Conservation (phyloP, 805 yeast species). For the Clavispora fructus region DNA sequence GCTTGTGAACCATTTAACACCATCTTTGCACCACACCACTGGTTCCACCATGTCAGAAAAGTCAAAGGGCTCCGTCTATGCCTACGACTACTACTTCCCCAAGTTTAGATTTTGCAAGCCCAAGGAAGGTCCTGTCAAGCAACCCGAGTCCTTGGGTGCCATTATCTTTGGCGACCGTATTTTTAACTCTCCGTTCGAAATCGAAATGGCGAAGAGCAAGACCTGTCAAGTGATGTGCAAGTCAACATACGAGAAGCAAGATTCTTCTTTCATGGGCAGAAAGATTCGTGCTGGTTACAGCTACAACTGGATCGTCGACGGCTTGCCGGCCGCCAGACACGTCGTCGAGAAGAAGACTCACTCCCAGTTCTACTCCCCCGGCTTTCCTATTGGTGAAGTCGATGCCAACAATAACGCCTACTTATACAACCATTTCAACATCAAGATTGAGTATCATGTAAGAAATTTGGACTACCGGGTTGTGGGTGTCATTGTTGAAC, state of each 20-base stretch:
- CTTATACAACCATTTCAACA: slow-evolving; percentile 76
- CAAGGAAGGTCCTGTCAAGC: slow-evolving; percentile 56
- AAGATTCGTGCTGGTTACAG: slow-evolving; percentile 77
- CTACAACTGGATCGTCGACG: slow-evolving; percentile 92
- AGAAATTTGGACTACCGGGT: slow-evolving; percentile 72
- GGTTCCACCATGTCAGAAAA: slow-evolving; percentile 24
- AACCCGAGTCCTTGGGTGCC: slow-evolving; percentile 87
- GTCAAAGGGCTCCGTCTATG: slow-evolving; percentile 55
- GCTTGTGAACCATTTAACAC: slow-evolving; percentile 86
- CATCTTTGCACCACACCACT: slow-evolving; percentile 47
- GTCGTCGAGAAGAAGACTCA: slow-evolving; percentile 54
- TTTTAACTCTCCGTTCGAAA: slow-evolving; percentile 82
- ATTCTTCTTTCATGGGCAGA: slow-evolving; percentile 70
- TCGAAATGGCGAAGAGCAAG: slow-evolving; percentile 70
- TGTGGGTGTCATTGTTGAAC: slow-evolving; percentile 81
- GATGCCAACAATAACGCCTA: slow-evolving; percentile 54
- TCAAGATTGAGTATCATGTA: slow-evolving; percentile 76
- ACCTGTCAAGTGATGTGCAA: slow-evolving; percentile 67
- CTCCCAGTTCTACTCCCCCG: slow-evolving; percentile 65
- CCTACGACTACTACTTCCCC: slow-evolving; percentile 79
- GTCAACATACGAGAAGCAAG: slow-evolving; percentile 54
- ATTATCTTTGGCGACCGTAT: slow-evolving; percentile 94
- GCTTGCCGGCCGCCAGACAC: slow-evolving; percentile 81
- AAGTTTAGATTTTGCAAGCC: slow-evolving; percentile 85
- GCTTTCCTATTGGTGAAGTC: slow-evolving; percentile 73